Percentiles rank a stretch among this genome's conserved stretches.
Evolutionary conservation across 805 yeast genomes (phyloP).

Genomic region (Suhomyces pyralidae): DNA sequence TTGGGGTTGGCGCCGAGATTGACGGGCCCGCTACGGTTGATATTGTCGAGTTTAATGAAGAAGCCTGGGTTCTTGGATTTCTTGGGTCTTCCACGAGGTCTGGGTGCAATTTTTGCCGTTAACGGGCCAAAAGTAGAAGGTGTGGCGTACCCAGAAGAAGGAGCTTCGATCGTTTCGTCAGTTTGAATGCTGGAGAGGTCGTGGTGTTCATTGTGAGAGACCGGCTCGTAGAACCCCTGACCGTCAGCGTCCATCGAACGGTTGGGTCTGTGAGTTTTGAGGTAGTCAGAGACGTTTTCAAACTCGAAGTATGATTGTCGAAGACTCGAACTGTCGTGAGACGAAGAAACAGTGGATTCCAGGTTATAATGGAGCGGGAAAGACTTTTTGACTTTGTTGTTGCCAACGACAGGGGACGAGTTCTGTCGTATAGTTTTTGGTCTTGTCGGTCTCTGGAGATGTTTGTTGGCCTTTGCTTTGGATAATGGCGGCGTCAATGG

Average conservation of each 20-base stretch:
- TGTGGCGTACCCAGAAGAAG: not conserved
- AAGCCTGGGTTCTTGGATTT: constrained; percentile 8
- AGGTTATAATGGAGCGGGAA: not conserved
- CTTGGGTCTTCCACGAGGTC: constrained; percentile 4
- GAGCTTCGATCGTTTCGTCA: not conserved
- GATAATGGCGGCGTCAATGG: constrained; percentile 3
- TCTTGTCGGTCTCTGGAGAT: constrained; percentile 1
- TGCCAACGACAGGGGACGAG: constrained; percentile 11
- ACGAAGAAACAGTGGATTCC: not conserved
- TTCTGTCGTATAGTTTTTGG: constrained; percentile 15
- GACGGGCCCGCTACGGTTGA: constrained; percentile 4
- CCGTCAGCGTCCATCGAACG: not conserved
- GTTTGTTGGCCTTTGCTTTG: constrained; percentile 6
- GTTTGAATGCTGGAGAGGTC: not conserved
- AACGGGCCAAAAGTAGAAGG: not conserved
- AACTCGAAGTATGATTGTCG: constrained; percentile 1
- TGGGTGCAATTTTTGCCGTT: not conserved
- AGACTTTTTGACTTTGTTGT: constrained; percentile 1
- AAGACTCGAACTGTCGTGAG: constrained; percentile 1
- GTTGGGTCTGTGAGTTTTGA: not conserved
- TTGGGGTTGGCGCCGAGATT: constrained; percentile 1
- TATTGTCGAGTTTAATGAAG: constrained; percentile 12
- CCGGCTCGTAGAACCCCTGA: not conserved
- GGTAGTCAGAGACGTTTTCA: not conserved
- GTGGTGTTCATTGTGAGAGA: not conserved